These are phyloP conservation scores for Canariomyces notabilis DNA, from an alignment of 2,329 filamentous ascomycete species.

Conservation along the genomic window DNA sequence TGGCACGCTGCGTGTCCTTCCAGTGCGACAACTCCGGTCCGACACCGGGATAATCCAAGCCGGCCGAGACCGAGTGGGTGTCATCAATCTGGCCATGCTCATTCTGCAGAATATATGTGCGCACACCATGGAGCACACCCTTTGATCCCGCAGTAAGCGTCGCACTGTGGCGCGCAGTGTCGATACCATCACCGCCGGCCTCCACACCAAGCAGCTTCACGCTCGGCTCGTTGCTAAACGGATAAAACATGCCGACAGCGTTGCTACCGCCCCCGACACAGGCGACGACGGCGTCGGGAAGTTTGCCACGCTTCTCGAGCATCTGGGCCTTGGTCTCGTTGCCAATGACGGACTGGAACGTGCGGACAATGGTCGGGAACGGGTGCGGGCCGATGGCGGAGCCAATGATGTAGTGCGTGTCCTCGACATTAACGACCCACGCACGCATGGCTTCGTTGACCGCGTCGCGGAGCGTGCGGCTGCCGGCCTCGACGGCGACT, in stretches of 20 bases:
- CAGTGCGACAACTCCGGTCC: slow-evolving; percentile 86
- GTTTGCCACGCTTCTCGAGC: slow-evolving; percentile 73
- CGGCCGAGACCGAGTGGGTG: slow-evolving; percentile 94
- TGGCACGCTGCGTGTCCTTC: slow-evolving; percentile 85
- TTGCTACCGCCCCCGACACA: slow-evolving; percentile 96
- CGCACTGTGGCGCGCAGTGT: slow-evolving; percentile 79
- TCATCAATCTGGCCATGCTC: slow-evolving; percentile 88
- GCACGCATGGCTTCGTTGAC: slow-evolving; percentile 93
- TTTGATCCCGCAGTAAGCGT: slow-evolving; percentile 82
- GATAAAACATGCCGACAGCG: slow-evolving; percentile 96
- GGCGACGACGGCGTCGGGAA: slow-evolving; percentile 92
- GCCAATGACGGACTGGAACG: slow-evolving; percentile 95
- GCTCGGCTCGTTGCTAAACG: slow-evolving; percentile 76
- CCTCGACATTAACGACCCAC: slow-evolving; percentile 89
- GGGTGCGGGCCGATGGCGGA: slow-evolving; percentile 96
- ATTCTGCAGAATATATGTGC: slow-evolving; percentile 93
- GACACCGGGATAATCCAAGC: slow-evolving; percentile 94
- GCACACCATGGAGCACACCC: slow-evolving; percentile 91
- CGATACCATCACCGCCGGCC: slow-evolving; percentile 86
- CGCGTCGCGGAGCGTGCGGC: slow-evolving; percentile 74
- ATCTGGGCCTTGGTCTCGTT: slow-evolving; percentile 93
- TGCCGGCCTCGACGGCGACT: slow-evolving; percentile 86
- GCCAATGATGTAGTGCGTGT: slow-evolving; percentile 97
- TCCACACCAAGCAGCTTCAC: slow-evolving; percentile 93
- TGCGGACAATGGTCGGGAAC: slow-evolving; percentile 95